These are phyloP conservation scores for Coemansia sp. DNA, from an alignment of 192 early-diverging fungal species.

Conservation along the genomic window DNA sequence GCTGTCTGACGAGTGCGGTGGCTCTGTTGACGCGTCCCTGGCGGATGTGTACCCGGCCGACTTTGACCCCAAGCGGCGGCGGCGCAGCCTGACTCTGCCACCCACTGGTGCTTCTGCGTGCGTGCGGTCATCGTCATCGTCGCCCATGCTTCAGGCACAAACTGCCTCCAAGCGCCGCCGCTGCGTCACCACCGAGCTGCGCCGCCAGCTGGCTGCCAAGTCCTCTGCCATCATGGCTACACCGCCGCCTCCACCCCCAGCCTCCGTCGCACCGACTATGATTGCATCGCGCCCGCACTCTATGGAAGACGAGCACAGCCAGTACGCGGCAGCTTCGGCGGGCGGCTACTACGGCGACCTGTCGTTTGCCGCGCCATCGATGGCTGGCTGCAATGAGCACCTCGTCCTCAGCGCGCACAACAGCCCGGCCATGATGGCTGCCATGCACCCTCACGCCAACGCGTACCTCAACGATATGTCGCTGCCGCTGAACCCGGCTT, in stretches of 20 bases:
- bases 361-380: slow-evolving; percentile 7
- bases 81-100: slow-evolving; percentile 48
- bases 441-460: slow-evolving; percentile 15
- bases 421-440: slow-evolving; percentile 12
- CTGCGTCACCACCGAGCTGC: slow-evolving; percentile 48
- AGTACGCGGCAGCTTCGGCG: slow-evolving; percentile 6
- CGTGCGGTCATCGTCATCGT: slow-evolving; percentile 37
- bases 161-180: slow-evolving; percentile 43
- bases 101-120: background rate
- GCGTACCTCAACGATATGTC: slow-evolving; percentile 40
- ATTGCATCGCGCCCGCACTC: slow-evolving; percentile 18
- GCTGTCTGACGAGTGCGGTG: slow-evolving; percentile 11
- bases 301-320: slow-evolving; percentile 6
- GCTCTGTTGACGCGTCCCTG: background rate
- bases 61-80: slow-evolving; percentile 34
- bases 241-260: slow-evolving; percentile 11
- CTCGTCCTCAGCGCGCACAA: background rate
- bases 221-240: slow-evolving; percentile 23
- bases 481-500: slow-evolving; percentile 31
- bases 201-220: slow-evolving; percentile 52
- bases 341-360: slow-evolving; percentile 29
- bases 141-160: slow-evolving; percentile 34
- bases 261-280: slow-evolving; percentile 6
- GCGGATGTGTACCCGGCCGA: slow-evolving; percentile 13
- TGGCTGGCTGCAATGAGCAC: slow-evolving; percentile 8